Evolutionary conservation across 495 filamentous ascomycete species (phyloP), one percentile per base, ranked within the genome.

Genomic region (Xylaria curta): DNA sequence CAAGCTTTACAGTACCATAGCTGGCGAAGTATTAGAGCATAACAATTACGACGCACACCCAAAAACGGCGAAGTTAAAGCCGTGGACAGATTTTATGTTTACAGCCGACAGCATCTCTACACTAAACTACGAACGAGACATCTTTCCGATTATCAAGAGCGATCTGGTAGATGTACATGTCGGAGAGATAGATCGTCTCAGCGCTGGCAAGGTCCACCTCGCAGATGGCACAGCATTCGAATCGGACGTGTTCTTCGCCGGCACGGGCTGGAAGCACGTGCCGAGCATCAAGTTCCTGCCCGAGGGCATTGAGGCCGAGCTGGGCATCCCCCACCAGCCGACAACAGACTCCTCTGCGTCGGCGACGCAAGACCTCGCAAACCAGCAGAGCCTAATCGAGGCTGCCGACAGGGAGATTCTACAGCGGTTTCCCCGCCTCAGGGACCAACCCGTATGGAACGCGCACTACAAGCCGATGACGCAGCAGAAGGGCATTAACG

Each of bases 331-430:
- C 0, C 83, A 85, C 72, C 68, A 73, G 1, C 74, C 71, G 0
- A 68, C 42, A 0, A 77, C 74, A 0, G 74, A 58, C 8, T 15
- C 65, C 9, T 76, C 79, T 26, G 73, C 77, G 2, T 68, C 72
- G 21, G n/a, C 31, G 21, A 15, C 31, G 4, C 68, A 24, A n/a
- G 76, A 74, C 36, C 71, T 83, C 13, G 81, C 79, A 36, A 81
- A 78, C 21, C 47, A 76, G n/a, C 58, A 74, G 1, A 66, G 62
- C 17, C 47, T 80, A 3, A 69, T 80, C 17, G 70, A 70, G 10
- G 64, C 69, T 1, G 92, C 91, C 1, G 92, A 95, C 76, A 73
- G 78, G 4, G 89, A 93, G 66, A 94, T 96, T 66, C 81, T 94
- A 0, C 63, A 79, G 4, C 83, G 84, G 13, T 94, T 91, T 76